phyloP scores from a whole-genome alignment of 2,329 filamentous ascomycete genomes.

The Talaromyces albobiverticillius region DNA sequence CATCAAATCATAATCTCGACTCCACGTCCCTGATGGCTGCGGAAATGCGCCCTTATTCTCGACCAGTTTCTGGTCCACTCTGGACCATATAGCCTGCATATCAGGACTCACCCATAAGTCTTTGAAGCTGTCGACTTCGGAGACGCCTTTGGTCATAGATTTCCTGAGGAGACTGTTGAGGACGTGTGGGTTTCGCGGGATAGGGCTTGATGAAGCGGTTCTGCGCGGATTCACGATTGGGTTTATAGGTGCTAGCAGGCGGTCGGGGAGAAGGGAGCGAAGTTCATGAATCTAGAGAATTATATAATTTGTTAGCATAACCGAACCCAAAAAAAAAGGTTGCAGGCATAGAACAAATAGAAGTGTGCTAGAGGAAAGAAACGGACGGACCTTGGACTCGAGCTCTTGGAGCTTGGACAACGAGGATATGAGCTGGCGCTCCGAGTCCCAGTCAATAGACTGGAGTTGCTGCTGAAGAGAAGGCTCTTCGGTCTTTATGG shows the following conservation, averaged over 20 bases:
- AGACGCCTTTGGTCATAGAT: constrained; percentile 32
- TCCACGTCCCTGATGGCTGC: constrained; percentile 39
- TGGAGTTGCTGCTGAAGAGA: background rate
- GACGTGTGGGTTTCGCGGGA: constrained; percentile 33
- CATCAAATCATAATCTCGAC: constrained; percentile 37
- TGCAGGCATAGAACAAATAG: too few relatives aligned
- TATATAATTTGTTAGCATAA: background rate
- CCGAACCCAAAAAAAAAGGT: too few relatives aligned
- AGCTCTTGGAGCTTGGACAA: constrained; percentile 40
- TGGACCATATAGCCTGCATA: constrained; percentile 38
- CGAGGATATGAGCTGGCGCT: constrained; percentile 38
- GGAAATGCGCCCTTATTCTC: constrained; percentile 35
- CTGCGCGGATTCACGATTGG: constrained; percentile 35
- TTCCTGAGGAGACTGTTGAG: constrained; percentile 34
- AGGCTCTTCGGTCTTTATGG: constrained; percentile 1
- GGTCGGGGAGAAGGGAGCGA: constrained; percentile 40
- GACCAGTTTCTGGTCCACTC: constrained; percentile 33
- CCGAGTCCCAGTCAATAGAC: constrained; percentile 24
- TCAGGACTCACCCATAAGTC: constrained; percentile 39
- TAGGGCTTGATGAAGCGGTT: constrained; percentile 17
- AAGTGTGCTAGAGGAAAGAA: background rate
- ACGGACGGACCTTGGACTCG: constrained; percentile 23
- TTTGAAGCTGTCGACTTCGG: constrained; percentile 39
- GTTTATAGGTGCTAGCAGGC: constrained; percentile 37
- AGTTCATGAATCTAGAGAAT: constrained; percentile 39